Percentiles rank a stretch among this genome's conserved stretches.
Evolutionary conservation across 805 yeast genomes (phyloP).

Genomic region (Metschnikowia colocasiae): DNA sequence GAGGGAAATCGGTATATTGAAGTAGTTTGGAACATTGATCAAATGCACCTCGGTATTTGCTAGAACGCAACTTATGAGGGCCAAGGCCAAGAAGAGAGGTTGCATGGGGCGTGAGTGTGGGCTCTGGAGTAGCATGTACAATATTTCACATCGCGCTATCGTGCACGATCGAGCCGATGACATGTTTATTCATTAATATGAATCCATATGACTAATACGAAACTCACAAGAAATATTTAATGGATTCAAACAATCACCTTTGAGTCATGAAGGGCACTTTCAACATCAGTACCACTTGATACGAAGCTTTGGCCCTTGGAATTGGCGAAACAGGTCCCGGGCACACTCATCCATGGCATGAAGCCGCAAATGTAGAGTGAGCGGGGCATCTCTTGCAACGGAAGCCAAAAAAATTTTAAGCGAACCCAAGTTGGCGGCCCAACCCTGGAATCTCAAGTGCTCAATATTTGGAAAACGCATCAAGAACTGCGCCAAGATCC

Average conservation of each 20-base stretch:
- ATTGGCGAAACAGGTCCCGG: neutral
- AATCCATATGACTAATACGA: neutral
- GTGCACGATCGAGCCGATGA: neutral
- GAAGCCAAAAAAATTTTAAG: conserved; percentile 8
- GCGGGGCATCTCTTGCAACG: conserved; percentile 3
- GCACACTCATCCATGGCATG: conserved; percentile 3
- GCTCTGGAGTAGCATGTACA: neutral
- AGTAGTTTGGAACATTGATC: conserved; percentile 33
- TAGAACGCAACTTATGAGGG: neutral
- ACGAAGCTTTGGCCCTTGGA: neutral
- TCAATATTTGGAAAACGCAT: conserved; percentile 17
- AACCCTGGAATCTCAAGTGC: conserved; percentile 21
- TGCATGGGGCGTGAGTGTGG: neutral
- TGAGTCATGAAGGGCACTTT: neutral
- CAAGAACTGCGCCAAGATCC: conserved; percentile 14
- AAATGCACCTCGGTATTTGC: conserved; percentile 40
- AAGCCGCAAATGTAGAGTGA: conserved; percentile 6
- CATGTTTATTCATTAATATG: too few relatives aligned
- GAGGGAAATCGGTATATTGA: conserved; percentile 24
- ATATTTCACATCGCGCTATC: conserved; percentile 1
- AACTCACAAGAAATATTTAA: neutral
- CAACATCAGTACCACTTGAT: neutral
- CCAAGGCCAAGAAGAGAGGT: neutral
- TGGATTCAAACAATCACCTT: too few relatives aligned
- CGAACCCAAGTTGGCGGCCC: conserved; percentile 20